phyloP scores from a whole-genome alignment of 805 yeast species.

The Sugiyamaella floridensis region DNA sequence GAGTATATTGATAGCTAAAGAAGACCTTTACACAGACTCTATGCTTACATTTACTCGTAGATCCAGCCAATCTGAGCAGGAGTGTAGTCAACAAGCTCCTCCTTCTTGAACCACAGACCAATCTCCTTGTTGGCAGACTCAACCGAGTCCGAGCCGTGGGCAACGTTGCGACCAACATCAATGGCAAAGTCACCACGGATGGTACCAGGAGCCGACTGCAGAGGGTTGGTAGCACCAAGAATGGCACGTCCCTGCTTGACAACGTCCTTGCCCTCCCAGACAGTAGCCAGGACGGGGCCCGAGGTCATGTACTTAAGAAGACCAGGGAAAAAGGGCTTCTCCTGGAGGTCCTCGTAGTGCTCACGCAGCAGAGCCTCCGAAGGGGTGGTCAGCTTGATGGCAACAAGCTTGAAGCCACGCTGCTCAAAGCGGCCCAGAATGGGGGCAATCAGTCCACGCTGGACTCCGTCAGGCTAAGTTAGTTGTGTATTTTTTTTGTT shows the following conservation, averaged over 20 bases:
- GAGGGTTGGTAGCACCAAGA: conserved; percentile 99
- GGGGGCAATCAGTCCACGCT: conserved; percentile 90
- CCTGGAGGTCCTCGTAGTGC: conserved; percentile 92
- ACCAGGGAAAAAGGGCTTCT: conserved; percentile 97
- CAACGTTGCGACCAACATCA: conserved; percentile 98
- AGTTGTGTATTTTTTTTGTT: conserved; percentile 7
- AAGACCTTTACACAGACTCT: too few species aligned
- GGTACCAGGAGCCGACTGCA: conserved; percentile 96
- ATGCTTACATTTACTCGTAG: conserved; percentile 74
- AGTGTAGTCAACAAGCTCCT: conserved; percentile 90
- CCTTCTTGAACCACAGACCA: conserved; percentile 94
- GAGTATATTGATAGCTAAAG: too few species aligned
- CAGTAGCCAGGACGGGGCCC: conserved; percentile 98
- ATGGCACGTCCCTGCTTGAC: conserved; percentile 97
- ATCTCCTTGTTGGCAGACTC: conserved; percentile 97
- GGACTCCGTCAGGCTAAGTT: conserved; percentile 93
- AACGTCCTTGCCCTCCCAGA: conserved; percentile 99
- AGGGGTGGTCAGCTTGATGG: conserved; percentile 84
- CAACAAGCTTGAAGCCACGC: conserved; percentile 97
- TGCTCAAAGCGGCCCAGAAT: conserved; percentile 90
- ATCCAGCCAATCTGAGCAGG: conserved; percentile 81
- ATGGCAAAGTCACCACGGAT: conserved; percentile 98
- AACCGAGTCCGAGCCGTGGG: conserved; percentile 99
- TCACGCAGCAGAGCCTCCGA: conserved; percentile 79
- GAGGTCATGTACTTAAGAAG: conserved; percentile 93